Conservation (phyloP, 2,329 filamentous ascomycete genomes). For the Claviceps quebecensis region DNA sequence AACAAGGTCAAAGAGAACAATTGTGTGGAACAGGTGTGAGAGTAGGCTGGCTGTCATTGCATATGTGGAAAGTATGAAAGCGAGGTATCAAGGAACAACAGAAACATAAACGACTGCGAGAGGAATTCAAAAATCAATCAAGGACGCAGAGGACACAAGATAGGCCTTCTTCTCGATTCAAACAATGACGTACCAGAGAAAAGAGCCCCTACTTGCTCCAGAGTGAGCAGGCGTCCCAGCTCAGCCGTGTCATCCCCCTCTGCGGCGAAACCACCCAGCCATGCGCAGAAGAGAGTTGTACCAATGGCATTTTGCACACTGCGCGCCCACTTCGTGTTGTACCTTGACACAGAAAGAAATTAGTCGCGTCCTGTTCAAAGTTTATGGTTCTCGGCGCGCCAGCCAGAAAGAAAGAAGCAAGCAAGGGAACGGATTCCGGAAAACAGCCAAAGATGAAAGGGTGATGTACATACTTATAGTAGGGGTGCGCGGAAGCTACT, state of each 20-base stretch:
- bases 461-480: conserved; percentile 62
- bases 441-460: no score
- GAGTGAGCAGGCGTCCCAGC: conserved; percentile 59
- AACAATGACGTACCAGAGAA: conserved; percentile 45
- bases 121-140: not conserved
- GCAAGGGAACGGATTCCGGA: no score
- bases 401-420: not conserved
- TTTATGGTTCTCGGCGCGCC: not conserved
- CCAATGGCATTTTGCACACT: conserved; percentile 66
- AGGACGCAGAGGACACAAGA: no score
- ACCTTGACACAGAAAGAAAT: conserved; percentile 25
- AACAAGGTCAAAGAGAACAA: no score
- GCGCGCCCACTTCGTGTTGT: conserved; percentile 76
- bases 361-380: not conserved
- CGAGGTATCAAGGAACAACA: not conserved
- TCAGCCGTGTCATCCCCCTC: conserved; percentile 28
- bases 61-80: not conserved
- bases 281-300: conserved; percentile 46
- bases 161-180: not conserved
- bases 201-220: conserved; percentile 73
- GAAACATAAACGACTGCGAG: not conserved
- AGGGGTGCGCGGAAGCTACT: conserved; percentile 73
- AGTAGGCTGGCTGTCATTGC: no score
- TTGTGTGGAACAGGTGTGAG: no score
- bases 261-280: conserved; percentile 59